Evolutionary conservation across 768 basidiomycete species (phyloP).

Genomic region (Mycena chlorophos): DNA sequence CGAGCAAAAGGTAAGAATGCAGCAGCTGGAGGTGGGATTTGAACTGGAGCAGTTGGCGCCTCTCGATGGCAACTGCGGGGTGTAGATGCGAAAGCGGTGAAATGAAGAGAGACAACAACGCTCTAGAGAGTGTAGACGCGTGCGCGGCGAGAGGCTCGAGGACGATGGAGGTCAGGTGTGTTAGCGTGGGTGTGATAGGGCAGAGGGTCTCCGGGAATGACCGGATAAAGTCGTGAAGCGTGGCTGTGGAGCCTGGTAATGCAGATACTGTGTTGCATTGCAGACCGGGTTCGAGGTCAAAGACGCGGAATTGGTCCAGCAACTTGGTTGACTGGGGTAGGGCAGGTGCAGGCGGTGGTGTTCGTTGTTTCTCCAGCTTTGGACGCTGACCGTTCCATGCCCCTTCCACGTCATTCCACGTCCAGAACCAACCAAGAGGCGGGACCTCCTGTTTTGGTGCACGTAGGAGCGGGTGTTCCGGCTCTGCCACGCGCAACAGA

Average conservation of each 20-base stretch:
- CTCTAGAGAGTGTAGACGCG: slow-evolving; percentile 61
- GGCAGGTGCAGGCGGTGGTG: slow-evolving; percentile 1
- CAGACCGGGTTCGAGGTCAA: slow-evolving; percentile 67
- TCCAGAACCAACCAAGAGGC: slow-evolving; percentile 66
- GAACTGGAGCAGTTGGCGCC: slow-evolving; percentile 50
- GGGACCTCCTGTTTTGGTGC: slow-evolving; percentile 24
- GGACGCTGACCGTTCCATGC: slow-evolving; percentile 39
- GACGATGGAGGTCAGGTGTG: slow-evolving; percentile 61
- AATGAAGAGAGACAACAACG: slow-evolving; percentile 69
- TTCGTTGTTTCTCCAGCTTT: neutral
- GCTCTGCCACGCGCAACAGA: slow-evolving; percentile 62
- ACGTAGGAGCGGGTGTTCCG: slow-evolving; percentile 60
- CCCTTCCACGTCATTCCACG: slow-evolving; percentile 48
- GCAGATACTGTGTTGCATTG: slow-evolving; percentile 28
- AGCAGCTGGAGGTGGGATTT: slow-evolving; percentile 66
- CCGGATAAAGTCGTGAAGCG: slow-evolving; percentile 51
- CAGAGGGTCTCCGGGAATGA: slow-evolving; percentile 63
- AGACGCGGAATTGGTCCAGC: slow-evolving; percentile 52
- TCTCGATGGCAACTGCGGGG: neutral
- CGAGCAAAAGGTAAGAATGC: slow-evolving; percentile 74
- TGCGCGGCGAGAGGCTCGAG: slow-evolving; percentile 62
- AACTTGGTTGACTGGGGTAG: slow-evolving; percentile 25
- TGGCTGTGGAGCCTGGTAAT: slow-evolving; percentile 26
- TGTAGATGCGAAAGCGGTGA: slow-evolving; percentile 47
- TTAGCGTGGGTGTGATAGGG: slow-evolving; percentile 60